Evolutionary conservation across 306 rosid species (phyloP).

Genomic region (Castanea mollissima): DNA sequence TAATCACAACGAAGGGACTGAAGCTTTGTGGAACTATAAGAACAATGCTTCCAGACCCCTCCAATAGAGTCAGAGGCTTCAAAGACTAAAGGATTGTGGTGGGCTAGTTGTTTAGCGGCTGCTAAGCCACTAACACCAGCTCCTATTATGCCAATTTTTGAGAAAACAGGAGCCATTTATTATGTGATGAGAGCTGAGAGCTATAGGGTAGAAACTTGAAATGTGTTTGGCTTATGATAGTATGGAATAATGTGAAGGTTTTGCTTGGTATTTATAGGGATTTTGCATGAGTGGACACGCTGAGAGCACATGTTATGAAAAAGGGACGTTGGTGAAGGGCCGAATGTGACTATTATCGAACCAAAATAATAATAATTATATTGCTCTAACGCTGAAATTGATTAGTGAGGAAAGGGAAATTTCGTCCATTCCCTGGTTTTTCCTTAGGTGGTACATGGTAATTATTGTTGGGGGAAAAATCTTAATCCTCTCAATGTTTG

Average conservation of each 20-base stretch:
- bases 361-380: no score
- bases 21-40: conserved; percentile 65
- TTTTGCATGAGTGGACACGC: conserved; percentile 16
- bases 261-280: conserved; percentile 14
- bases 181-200: neutral
- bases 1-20: conserved; percentile 62
- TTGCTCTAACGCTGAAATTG: conserved; percentile 8
- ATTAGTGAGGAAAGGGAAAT: conserved; percentile 1
- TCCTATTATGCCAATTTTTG: conserved; percentile 62
- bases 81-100: conserved; percentile 60
- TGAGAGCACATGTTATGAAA: conserved; percentile 37
- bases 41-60: conserved; percentile 85
- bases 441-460: neutral
- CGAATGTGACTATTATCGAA: neutral
- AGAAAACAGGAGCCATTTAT: conserved; percentile 29
- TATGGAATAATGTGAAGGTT: neutral
- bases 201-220: neutral
- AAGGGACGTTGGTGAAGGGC: neutral
- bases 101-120: conserved; percentile 62
- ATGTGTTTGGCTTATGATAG: conserved; percentile 1
- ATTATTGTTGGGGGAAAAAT: no score
- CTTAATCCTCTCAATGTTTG: no score
- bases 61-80: conserved; percentile 77
- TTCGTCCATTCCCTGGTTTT: conserved; percentile 15
- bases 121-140: conserved; percentile 83